phyloP scores from a whole-genome alignment of 345 rosid genomes.

The Citrus reticulata region DNA sequence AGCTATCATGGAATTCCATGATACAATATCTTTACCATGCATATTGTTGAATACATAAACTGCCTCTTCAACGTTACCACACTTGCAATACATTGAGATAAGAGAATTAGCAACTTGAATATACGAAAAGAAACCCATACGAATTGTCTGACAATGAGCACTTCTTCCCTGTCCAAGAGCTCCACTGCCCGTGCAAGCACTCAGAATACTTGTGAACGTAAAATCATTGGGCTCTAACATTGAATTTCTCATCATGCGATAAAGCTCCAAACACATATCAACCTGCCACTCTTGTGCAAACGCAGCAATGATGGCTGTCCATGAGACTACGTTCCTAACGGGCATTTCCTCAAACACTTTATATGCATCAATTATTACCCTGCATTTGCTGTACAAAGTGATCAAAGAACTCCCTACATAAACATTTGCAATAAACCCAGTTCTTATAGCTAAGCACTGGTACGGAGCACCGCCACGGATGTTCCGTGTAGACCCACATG shows the following conservation, averaged over 20 bases:
- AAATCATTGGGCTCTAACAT: conserved; percentile 60
- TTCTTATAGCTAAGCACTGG: conserved; percentile 53
- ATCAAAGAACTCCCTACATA: conserved; percentile 76
- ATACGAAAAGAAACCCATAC: conserved; percentile 56
- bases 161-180: conserved; percentile 80
- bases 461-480: conserved; percentile 49
- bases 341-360: conserved; percentile 82
- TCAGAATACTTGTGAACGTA: conserved; percentile 70
- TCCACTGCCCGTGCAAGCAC: conserved; percentile 79
- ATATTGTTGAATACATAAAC: conserved; percentile 38
- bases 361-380: conserved; percentile 37
- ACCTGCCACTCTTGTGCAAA: conserved; percentile 71
- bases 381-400: conserved; percentile 45
- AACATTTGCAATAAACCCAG: conserved; percentile 53
- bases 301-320: conserved; percentile 83
- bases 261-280: conserved; percentile 56
- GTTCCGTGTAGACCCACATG: conserved; percentile 45
- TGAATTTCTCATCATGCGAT: conserved; percentile 57
- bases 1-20: conserved; percentile 96
- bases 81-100: conserved; percentile 81
- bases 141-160: conserved; percentile 65
- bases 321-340: conserved; percentile 67
- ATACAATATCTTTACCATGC: conserved; percentile 50
- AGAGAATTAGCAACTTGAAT: conserved; percentile 69
- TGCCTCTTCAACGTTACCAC: conserved; percentile 62